Base-by-base conservation (phyloP, 768 basidiomycete genomes). In the Hericium erinaceus region DNA sequence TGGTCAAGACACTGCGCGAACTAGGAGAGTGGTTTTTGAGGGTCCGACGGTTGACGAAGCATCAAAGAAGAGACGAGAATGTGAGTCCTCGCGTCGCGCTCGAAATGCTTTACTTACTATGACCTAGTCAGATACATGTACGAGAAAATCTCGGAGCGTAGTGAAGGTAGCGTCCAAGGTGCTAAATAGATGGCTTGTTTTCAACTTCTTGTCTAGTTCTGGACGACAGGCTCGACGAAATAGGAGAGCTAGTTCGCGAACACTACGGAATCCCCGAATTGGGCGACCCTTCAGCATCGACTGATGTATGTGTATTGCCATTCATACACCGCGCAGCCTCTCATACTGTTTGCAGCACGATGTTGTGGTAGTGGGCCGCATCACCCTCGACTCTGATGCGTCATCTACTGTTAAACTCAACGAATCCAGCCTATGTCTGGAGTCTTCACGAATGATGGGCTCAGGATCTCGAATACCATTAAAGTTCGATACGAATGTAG, bases 181-280 rank as follows among this genome's bases (percentile, higher is more conserved):
- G 37, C 54, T 56, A 18, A 12, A 33, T 8, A 26, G 26, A 8
- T 26, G 11, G 16, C 5, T 2, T 49, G 16, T 2, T 40, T 10
- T 20, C 53, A 15, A 55, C 37, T 37, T 28, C 52, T 0, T 28
- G 7, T 37, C 33, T 65, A 95, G 92, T 74, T 15, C 80, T 99
- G 55, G 95, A 98, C 65, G 83, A 85, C 57, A 75, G 85, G 57
- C 95, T 99, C 66, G 91, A 97, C 61, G 87, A 93, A 49, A 84
- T 89, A 58, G 89, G 83, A 2, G 86, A 89, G 44, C 74, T 85
- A 16, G 75, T 98, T 56, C 77, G 78, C 61, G 77, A 76, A 46
- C 80, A 87, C 60, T 95, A 95, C 68, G 74, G 76, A 1, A 68
- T 95, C 9, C 67, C 74, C 40, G 93, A 95, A 12, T 70, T 95